phyloP scores from a whole-genome alignment of 139 green algal species.

The Chlorella ohadii region DNA sequence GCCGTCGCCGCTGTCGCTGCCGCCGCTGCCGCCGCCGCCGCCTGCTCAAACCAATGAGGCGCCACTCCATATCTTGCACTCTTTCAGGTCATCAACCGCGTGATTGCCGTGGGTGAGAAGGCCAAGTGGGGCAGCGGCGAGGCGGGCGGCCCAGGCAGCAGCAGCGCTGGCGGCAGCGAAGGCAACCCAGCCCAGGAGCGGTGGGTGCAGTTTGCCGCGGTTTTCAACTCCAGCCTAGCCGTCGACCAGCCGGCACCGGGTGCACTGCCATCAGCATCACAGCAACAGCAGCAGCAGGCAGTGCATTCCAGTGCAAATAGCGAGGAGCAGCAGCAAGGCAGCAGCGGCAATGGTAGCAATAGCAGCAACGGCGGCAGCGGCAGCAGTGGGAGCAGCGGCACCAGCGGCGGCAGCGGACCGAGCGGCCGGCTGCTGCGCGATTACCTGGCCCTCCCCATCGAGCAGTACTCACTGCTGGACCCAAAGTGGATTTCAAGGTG shows the following conservation, averaged over 20 bases:
- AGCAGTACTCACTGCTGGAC: slow-evolving; percentile 50
- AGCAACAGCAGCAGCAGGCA: background rate
- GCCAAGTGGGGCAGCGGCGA: slow-evolving; percentile 9
- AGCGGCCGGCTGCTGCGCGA: slow-evolving; percentile 8
- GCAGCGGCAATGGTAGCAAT: background rate
- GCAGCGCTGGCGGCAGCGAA: background rate
- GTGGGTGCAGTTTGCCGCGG: slow-evolving; percentile 47
- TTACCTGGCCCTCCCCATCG: slow-evolving; percentile 43
- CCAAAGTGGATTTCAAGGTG: slow-evolving; percentile 46
- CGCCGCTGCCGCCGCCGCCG: too few species aligned
- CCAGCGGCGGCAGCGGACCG: background rate
- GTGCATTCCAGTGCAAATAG: too few species aligned
- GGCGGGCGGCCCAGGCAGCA: too few species aligned
- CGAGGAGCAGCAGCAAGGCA: too few species aligned
- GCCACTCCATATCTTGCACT: too few species aligned
- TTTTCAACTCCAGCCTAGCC: background rate
- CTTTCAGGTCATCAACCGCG: slow-evolving; percentile 46
- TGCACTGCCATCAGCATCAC: background rate
- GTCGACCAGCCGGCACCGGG: background rate
- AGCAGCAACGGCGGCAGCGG: background rate
- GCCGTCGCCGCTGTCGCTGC: too few species aligned
- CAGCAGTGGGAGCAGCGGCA: background rate
- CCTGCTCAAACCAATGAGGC: too few species aligned
- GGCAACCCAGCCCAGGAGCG: background rate
- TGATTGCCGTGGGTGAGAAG: slow-evolving; percentile 23